Conservation (phyloP, 2,329 filamentous ascomycete genomes). For the Trichoderma asperellum region DNA sequence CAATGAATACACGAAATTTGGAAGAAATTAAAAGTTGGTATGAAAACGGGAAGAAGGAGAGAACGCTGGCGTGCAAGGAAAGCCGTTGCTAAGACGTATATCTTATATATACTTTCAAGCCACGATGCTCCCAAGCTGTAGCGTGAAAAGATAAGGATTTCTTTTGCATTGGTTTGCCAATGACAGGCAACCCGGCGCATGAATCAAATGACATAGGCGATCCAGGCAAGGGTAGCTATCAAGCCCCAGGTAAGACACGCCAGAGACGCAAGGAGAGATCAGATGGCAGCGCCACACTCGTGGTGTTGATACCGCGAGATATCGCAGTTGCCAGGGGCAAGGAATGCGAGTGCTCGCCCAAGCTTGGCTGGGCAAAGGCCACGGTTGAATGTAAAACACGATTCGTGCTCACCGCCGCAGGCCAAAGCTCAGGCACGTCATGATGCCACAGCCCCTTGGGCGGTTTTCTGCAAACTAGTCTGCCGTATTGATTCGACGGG, state of each 20-base stretch:
- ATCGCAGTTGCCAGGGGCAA: slow-evolving; percentile 16
- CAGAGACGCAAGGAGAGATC: slow-evolving; percentile 24
- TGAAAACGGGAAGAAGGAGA: neutral
- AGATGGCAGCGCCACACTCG: slow-evolving; percentile 27
- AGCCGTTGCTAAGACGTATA: slow-evolving; percentile 2
- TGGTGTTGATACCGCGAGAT: slow-evolving; percentile 25
- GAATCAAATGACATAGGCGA: slow-evolving; percentile 24
- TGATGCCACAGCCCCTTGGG: neutral
- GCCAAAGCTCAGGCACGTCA: slow-evolving; percentile 22
- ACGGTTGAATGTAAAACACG: slow-evolving; percentile 7
- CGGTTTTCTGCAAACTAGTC: neutral
- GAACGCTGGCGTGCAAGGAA: neutral
- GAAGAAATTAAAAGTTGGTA: neutral
- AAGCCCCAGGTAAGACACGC: slow-evolving; percentile 18
- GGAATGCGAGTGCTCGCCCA: slow-evolving; percentile 11
- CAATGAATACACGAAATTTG: neutral
- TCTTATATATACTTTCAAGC: neutral
- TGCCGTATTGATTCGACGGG: slow-evolving; percentile 18
- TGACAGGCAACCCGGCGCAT: slow-evolving; percentile 2
- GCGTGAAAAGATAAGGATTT: slow-evolving; percentile 12
- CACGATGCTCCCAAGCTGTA: neutral
- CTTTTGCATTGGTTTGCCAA: neutral
- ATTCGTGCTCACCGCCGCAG: slow-evolving; percentile 25
- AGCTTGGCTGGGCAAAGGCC: neutral
- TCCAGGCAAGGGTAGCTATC: slow-evolving; percentile 9